phyloP scores from a whole-genome alignment of 257 asterid species.

The Fraxinus quadrangulata region DNA sequence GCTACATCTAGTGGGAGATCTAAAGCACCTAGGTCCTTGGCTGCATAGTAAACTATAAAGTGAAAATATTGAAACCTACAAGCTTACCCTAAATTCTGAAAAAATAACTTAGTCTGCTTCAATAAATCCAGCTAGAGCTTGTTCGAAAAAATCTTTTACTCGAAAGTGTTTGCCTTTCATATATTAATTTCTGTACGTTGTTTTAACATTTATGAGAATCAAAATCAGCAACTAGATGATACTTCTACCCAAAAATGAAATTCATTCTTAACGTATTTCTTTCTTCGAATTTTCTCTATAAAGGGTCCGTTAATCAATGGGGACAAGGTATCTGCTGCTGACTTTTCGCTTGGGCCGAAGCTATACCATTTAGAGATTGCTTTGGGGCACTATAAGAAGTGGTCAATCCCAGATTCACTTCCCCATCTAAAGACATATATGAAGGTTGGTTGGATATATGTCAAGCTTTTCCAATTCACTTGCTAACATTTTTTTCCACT shows the following conservation, averaged over 20 bases:
- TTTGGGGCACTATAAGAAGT: slow-evolving; percentile 75
- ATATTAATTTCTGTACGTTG: neutral
- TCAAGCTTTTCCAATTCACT: neutral
- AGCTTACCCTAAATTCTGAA: neutral
- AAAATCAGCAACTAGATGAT: neutral
- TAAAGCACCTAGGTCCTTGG: too few relatives aligned
- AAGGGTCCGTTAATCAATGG: slow-evolving; percentile 89
- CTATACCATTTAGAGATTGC: slow-evolving; percentile 88
- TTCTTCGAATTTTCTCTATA: slow-evolving; percentile 3
- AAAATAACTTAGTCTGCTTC: neutral
- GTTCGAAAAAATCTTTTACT: neutral
- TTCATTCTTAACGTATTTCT: neutral
- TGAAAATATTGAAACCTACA: neutral
- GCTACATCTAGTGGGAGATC: too few relatives aligned
- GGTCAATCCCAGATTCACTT: slow-evolving; percentile 88
- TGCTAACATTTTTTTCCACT: too few relatives aligned
- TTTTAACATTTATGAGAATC: slow-evolving; percentile 12
- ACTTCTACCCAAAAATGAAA: slow-evolving; percentile 5
- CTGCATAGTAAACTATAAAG: neutral
- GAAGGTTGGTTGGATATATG: slow-evolving; percentile 54
- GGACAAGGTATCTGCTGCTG: slow-evolving; percentile 73
- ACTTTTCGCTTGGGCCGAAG: slow-evolving; percentile 95
- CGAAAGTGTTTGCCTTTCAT: neutral
- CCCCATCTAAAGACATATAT: slow-evolving; percentile 66
- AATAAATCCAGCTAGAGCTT: neutral